phyloP scores from a whole-genome alignment of 2,329 filamentous ascomycete species.

The Mycosphaerella sp. region DNA sequence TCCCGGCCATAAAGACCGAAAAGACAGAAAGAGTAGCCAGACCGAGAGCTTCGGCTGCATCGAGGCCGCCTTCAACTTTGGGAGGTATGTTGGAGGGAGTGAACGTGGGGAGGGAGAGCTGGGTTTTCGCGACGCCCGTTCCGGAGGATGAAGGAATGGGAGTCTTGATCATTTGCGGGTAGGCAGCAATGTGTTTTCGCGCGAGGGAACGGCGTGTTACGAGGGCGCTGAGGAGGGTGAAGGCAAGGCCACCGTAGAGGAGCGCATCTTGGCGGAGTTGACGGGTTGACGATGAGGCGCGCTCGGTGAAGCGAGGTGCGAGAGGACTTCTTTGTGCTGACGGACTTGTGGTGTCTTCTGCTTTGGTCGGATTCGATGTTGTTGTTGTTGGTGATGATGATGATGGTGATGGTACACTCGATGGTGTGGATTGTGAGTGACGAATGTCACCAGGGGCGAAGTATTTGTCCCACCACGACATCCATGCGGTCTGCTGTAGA shows the following conservation, averaged over 20 bases:
- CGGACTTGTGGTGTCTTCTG: background rate
- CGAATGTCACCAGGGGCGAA: constrained; percentile 32
- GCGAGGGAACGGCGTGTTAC: constrained; percentile 60
- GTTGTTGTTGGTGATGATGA: no score
- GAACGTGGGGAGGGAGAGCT: constrained; percentile 16
- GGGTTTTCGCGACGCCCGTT: background rate
- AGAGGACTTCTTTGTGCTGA: background rate
- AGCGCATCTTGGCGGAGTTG: constrained; percentile 40
- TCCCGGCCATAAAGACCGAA: constrained; percentile 65
- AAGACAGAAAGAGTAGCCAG: constrained; percentile 81
- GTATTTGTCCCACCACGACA: constrained; percentile 32
- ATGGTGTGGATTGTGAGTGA: constrained; percentile 12
- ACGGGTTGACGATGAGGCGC: constrained; percentile 26
- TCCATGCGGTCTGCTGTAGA: constrained; percentile 16
- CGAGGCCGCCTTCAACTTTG: constrained; percentile 50
- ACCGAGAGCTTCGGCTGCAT: constrained; percentile 76
- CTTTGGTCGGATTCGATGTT: background rate
- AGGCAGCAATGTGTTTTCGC: constrained; percentile 55
- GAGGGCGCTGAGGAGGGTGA: constrained; percentile 64
- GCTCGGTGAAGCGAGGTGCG: constrained; percentile 15
- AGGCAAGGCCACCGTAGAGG: constrained; percentile 67
- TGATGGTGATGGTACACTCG: background rate
- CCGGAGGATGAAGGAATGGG: background rate
- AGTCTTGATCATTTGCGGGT: constrained; percentile 42
- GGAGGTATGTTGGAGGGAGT: constrained; percentile 15